Conservation (phyloP, 1,284 basidiomycete species). For the Leccinum subspadiceum region DNA sequence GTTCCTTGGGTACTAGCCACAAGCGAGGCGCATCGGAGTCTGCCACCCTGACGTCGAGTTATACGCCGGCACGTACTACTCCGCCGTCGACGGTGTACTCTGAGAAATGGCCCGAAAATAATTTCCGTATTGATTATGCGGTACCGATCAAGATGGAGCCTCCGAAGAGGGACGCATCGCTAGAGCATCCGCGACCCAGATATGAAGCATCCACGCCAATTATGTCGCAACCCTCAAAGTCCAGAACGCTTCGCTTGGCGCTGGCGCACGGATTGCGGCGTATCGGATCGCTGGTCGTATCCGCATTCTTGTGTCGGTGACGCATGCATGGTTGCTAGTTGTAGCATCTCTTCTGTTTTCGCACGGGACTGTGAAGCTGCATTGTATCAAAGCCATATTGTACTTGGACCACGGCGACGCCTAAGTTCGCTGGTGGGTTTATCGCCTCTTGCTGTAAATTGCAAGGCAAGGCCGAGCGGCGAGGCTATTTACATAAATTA, state of each 20-base stretch:
- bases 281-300: constrained; percentile 31
- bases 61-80: constrained; percentile 34
- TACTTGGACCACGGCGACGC: constrained; percentile 18
- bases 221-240: constrained; percentile 25
- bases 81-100: constrained; percentile 35
- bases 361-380: constrained; percentile 29
- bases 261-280: constrained; percentile 27
- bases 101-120: constrained; percentile 30
- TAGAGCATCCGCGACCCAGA: constrained; percentile 24
- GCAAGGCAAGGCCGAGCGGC: constrained; percentile 12
- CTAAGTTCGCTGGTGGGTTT: constrained; percentile 6
- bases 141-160: constrained; percentile 27
- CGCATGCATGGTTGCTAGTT: constrained; percentile 6
- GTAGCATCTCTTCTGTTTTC: constrained; percentile 6
- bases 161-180: constrained; percentile 23
- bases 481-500: constrained; percentile 35
- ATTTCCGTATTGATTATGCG: constrained; percentile 25
- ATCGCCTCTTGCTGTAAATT: constrained; percentile 13
- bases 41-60: constrained; percentile 29
- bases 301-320: constrained; percentile 34
- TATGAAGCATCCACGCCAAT: constrained; percentile 23
- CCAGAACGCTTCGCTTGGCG: constrained; percentile 25
- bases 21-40: constrained; percentile 25
- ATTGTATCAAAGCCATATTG: constrained; percentile 25
- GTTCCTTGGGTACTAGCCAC: constrained; percentile 15